phyloP scores from a whole-genome alignment of 2,329 filamentous ascomycete species.

The Ascochyta fabae region DNA sequence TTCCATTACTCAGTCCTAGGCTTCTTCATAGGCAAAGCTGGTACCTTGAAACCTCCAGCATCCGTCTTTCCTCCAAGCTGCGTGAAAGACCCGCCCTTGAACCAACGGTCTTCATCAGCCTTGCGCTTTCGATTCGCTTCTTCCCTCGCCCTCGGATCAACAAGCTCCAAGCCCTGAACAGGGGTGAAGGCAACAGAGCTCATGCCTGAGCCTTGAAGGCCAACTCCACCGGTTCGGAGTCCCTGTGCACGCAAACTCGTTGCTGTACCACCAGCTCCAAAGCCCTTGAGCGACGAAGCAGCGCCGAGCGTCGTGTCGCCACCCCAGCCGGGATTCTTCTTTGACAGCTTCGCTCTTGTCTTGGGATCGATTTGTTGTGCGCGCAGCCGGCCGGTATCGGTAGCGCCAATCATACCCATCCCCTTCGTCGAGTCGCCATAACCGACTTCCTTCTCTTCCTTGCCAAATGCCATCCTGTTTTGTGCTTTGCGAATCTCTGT shows the following conservation, averaged over 20 bases:
- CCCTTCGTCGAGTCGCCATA: conserved; percentile 89
- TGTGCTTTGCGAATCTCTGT: conserved; percentile 95
- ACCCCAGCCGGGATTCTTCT: conserved; percentile 97
- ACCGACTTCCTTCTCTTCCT: conserved; percentile 91
- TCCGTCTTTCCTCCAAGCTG: conserved; percentile 67
- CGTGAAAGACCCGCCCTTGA: conserved; percentile 96
- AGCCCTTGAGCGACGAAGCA: conserved; percentile 76
- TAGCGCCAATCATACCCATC: conserved; percentile 92
- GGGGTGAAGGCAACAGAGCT: conserved; percentile 92
- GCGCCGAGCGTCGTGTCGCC: conserved; percentile 62
- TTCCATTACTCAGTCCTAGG: conserved; percentile 25
- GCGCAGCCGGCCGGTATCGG: conserved; percentile 87
- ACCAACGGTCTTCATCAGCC: conserved; percentile 94
- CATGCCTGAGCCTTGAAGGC: conserved; percentile 69
- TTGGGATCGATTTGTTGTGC: conserved; percentile 89
- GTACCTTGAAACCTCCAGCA: conserved; percentile 80
- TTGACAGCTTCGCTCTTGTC: conserved; percentile 89
- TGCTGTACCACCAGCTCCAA: conserved; percentile 70
- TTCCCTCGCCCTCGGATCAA: conserved; percentile 88
- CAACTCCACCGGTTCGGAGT: conserved; percentile 81
- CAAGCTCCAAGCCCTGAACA: conserved; percentile 91
- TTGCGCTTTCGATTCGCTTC: conserved; percentile 90
- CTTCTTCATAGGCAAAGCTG: conserved; percentile 78
- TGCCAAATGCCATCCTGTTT: conserved; percentile 94
- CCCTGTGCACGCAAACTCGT: conserved; percentile 79